Conservation (phyloP, 192 early-diverging fungal genomes). For the Backusella parvicylindrica region DNA sequence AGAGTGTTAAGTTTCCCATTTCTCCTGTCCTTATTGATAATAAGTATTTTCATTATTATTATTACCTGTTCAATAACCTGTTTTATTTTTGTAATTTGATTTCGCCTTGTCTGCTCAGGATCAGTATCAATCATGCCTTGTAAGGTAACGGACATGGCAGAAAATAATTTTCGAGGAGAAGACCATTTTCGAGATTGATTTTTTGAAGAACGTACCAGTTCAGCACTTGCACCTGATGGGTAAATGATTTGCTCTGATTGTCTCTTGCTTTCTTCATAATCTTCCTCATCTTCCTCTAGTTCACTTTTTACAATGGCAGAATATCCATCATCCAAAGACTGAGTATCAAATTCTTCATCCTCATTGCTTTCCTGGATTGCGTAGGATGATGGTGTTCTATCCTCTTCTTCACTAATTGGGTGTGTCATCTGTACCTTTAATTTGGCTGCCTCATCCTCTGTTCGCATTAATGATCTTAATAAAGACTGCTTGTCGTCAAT, state of each 20-base stretch:
- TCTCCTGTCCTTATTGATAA: too few relatives aligned
- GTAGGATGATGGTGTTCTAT: background rate
- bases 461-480: background rate
- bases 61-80: conserved; percentile 65
- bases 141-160: conserved; percentile 59
- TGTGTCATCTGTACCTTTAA: too few relatives aligned
- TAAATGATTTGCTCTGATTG: background rate
- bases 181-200: conserved; percentile 38
- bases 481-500: background rate
- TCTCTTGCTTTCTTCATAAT: background rate
- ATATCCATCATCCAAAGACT: conserved; percentile 13
- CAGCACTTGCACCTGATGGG: conserved; percentile 16
- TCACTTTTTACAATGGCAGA: conserved; percentile 1
- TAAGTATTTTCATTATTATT: too few relatives aligned
- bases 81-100: conserved; percentile 78
- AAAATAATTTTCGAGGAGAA: conserved; percentile 42
- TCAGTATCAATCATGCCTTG: conserved; percentile 95
- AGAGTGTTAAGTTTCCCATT: too few relatives aligned
- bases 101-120: conserved; percentile 79
- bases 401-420: background rate
- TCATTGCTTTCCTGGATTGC: background rate
- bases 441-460: background rate
- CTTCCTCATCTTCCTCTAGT: background rate
- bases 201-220: conserved; percentile 15
- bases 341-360: background rate